Evolutionary conservation across 257 asterid species (phyloP), one percentile per base, ranked within the genome.

Genomic region (Solanum ossicruentum): DNA sequence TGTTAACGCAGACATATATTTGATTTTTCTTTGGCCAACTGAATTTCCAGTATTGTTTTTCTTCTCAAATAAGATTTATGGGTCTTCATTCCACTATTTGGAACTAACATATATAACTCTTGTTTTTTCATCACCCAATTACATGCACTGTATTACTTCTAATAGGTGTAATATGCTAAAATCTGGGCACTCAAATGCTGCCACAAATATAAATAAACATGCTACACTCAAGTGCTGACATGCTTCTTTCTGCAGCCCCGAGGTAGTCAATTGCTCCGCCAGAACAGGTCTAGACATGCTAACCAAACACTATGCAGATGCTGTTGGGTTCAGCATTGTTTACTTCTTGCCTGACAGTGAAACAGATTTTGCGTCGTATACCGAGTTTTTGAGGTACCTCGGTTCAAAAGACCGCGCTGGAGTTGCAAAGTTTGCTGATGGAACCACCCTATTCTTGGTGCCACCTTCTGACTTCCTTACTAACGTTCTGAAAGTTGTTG

Each of bases 321-420:
- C 99, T 63, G 89, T 92, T 85, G 99, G 98, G 66, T 96, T 93
- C 85, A 90, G 91, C 78, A 87, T 92, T 56, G 98, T 94, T 61
- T 96, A 90, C 91, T 96, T 96, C 89, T 87, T 94, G 86, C 99
- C 99, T 0, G 97, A 96, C 72, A 94, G 98, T 23, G 99, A 96
- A 92, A 94, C 89, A 11, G 99, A 96, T 91, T 96, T 95, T 86
- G 96, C 92, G 43, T 94, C 99, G 20, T 96, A 96, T 84, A 96
- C 99, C 0, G 98, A 96, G 90, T 96, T 96, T 82, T 86, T 96
- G 85, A 89, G 94, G 81, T 96, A 93, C 87, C 92, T 96, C 81
- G 98, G 98, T 51, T 89, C 97, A 47, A 94, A 90, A 84, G 93
- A 92, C 85, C 93, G 99, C 89, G 99, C 99, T 28, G 99, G 99